Evolutionary conservation across 495 filamentous ascomycete species (phyloP), one percentile per base, ranked within the genome.

Genomic region (Annulohypoxylon bovei): DNA sequence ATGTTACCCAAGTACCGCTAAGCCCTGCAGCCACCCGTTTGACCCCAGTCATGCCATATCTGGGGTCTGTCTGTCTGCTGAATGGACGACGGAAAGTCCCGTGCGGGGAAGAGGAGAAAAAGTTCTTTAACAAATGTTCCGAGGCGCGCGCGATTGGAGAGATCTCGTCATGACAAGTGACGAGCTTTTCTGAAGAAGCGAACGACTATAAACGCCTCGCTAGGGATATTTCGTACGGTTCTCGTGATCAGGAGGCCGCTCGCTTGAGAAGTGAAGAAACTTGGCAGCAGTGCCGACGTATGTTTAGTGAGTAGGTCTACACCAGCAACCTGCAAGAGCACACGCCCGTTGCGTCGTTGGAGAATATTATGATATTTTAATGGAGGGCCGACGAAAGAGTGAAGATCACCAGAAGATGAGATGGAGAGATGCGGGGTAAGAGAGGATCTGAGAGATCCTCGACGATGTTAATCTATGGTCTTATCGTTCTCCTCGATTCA

Each of bases 341-440:
- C 61, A 70, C 54, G 14, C 59, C 60, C 20, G 54, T 72, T 61
- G 39, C 37, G 39, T 42, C 8, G 64, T 72, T 68, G 69, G 69
- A 50, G 69, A 67, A 67, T 56, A 64, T 68, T 64, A 56, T 39
- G 59, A 68, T 65, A 37, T 14, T 52, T 59, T 14, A 11, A 63
- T 53, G 69, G 47, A 52, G 25, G 44, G 37, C 28, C 53, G 27
- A 47, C 18, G 16, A 57, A 5, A 57, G 11, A 57, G 47, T 28
- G 63, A 39, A 20, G 69, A 67, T 65, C 56, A 50, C 33, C 18
- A 56, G 16, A 49, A 65, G 61, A 73, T 68, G 60, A 65, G 61
- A 73, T 68, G 60, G 53, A 46, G 44, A 70, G 40, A 73, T 73
- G 70, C 70, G 70, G 70, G 70, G 70, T 73, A 73, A 73, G 35